Conservation (phyloP, 768 basidiomycete genomes). For the Mrakia blollopis region DNA sequence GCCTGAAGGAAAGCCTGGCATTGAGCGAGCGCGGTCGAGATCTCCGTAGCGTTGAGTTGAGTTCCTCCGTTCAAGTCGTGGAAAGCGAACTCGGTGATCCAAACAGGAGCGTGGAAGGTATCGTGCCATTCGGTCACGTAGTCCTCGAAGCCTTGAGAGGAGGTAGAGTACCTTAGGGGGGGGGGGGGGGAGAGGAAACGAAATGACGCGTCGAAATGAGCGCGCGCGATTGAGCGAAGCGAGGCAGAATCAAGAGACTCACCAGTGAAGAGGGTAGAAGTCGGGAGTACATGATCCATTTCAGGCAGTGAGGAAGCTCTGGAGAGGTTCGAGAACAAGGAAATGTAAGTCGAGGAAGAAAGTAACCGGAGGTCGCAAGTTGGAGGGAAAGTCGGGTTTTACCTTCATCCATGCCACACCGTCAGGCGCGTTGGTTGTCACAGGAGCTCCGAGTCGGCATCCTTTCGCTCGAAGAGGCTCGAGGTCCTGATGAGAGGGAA, state of each 20-base stretch:
- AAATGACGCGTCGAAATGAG: background rate
- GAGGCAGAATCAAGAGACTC: background rate
- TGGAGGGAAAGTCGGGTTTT: too few species aligned
- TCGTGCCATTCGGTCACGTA: background rate
- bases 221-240: background rate
- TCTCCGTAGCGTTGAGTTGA: background rate
- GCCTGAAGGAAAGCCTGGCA: background rate
- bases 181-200: background rate
- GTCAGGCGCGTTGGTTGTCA: constrained; percentile 1
- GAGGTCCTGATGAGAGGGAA: background rate
- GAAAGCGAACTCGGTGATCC: constrained; percentile 1
- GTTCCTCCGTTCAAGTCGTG: constrained; percentile 5
- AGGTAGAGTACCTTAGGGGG: background rate
- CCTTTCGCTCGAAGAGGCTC: constrained; percentile 4
- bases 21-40: background rate
- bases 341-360: background rate
- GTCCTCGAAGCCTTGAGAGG: background rate
- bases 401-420: background rate
- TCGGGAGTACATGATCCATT: constrained; percentile 3
- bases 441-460: background rate
- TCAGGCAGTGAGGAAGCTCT: background rate
- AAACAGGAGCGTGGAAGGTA: background rate
- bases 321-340: background rate
- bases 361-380: background rate
- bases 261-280: constrained; percentile 12